A percentile compares a stretch with the other conserved stretches of the same genome.
phyloP scores from a whole-genome alignment of 129 eudicot species.

The Flaveria robusta region DNA sequence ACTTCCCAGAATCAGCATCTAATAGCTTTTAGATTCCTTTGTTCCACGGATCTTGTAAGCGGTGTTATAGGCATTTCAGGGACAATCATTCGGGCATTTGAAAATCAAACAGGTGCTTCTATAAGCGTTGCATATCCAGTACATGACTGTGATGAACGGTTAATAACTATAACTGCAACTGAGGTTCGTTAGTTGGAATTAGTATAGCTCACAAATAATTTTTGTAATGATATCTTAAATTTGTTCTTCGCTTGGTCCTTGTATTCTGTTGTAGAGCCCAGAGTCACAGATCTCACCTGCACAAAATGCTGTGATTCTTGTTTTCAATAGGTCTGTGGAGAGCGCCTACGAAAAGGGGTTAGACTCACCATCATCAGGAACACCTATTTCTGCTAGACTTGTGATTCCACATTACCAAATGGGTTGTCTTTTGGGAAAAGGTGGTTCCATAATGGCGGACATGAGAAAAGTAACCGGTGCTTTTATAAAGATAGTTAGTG shows the following conservation, averaged over 20 bases:
- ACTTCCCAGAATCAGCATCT: constrained; percentile 28
- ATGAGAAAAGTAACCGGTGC: constrained; percentile 81
- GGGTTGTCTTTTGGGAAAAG: constrained; percentile 87
- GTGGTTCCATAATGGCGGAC: constrained; percentile 68
- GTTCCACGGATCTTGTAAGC: constrained; percentile 58
- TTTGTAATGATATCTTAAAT: constrained; percentile 2
- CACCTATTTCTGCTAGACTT: constrained; percentile 50
- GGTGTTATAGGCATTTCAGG: constrained; percentile 80
- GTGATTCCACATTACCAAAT: constrained; percentile 51
- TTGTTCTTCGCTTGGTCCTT: constrained; percentile 20
- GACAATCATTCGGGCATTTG: constrained; percentile 50
- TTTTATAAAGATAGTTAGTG: constrained; percentile 50
- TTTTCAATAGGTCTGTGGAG: constrained; percentile 54
- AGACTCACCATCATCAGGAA: constrained; percentile 45
- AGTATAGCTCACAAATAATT: not conserved
- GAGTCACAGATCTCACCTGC: constrained; percentile 71
- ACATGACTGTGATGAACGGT: constrained; percentile 49
- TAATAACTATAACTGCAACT: constrained; percentile 55
- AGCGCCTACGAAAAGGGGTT: constrained; percentile 47
- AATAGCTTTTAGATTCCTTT: constrained; percentile 66
- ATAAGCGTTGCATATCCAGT: constrained; percentile 43
- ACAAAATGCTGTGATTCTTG: constrained; percentile 61
- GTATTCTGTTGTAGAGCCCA: constrained; percentile 45
- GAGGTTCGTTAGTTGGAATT: constrained; percentile 64
- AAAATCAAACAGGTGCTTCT: constrained; percentile 59